These are phyloP conservation scores for Phytophthora citricola DNA, from an alignment of 352 stramenopile species.

Conservation along the genomic window DNA sequence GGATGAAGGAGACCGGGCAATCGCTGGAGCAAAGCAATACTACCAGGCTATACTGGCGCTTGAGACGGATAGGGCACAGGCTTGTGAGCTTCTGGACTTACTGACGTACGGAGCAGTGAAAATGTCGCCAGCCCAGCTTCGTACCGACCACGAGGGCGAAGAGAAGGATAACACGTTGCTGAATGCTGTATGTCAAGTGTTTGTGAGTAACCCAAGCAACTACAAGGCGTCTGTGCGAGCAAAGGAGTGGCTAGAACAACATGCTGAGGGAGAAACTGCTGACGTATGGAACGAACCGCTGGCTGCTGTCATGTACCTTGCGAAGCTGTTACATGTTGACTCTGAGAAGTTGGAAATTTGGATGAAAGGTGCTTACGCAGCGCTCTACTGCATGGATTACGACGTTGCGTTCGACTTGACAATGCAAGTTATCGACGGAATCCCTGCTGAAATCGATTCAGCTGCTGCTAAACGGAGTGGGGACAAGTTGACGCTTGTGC, in stretches of 20 bases:
- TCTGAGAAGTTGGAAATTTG: slow-evolving; percentile 49
- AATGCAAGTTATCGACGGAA: slow-evolving; percentile 43
- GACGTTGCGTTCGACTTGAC: slow-evolving; percentile 63
- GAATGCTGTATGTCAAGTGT: slow-evolving; percentile 58
- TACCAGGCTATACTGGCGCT: slow-evolving; percentile 36
- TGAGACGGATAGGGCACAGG: slow-evolving; percentile 45
- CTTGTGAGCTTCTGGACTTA: slow-evolving; percentile 62
- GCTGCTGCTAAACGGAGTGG: slow-evolving; percentile 3
- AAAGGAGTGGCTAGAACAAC: slow-evolving; percentile 51
- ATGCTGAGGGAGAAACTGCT: slow-evolving; percentile 11
- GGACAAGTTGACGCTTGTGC: slow-evolving; percentile 41
- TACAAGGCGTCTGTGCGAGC: slow-evolving; percentile 58
- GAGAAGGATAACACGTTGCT: slow-evolving; percentile 37
- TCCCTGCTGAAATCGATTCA: slow-evolving; percentile 13
- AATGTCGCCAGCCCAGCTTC: slow-evolving; percentile 40
- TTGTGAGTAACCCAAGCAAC: slow-evolving; percentile 68
- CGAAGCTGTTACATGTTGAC: slow-evolving; percentile 54
- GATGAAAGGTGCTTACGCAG: slow-evolving; percentile 73
- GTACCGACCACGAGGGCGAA: slow-evolving; percentile 11
- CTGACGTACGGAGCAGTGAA: slow-evolving; percentile 67
- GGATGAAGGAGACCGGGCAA: slow-evolving; percentile 31
- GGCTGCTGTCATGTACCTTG: slow-evolving; percentile 57
- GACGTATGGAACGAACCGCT: slow-evolving; percentile 36
- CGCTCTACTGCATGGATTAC: slow-evolving; percentile 73
- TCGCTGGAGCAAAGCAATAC: slow-evolving; percentile 23